Evolutionary conservation across 352 stramenopile genomes (phyloP), one percentile per base, ranked within the genome.

Genomic region (Aphanomyces astaci): DNA sequence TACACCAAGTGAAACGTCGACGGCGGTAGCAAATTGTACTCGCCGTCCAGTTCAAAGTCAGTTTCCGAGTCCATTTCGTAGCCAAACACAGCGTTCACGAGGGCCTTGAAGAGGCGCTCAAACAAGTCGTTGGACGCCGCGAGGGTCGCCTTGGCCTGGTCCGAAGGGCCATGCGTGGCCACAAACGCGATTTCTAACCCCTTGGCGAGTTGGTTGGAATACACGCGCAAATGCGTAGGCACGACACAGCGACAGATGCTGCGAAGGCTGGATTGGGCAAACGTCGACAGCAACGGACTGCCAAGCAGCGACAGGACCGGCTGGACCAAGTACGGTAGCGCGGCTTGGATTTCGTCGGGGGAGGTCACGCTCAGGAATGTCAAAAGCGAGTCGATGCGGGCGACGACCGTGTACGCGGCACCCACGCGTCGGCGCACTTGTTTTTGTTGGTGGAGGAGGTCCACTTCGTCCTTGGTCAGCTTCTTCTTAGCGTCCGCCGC

Each of bases 81-180:
- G 17, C 83, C 87, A 57, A 95, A 94, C 11, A 89, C 84, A 53
- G 82, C 77, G 45, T 91, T 80, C 81, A 92, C 89, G 2, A 92
- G 66, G 4, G 78, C 67, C 9, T 74, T 75, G 43, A 92, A 72
- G 40, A 82, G 72, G 52, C 82, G 85, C 40, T 80, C 73, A 51
- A 93, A 88, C 5, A 92, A 53, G 15, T 75, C 68, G 39, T 80
- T 64, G 70, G 81, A 79, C 30, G 76, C 65, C 15, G 66, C 57
- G 7, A 93, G 63, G 32, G 68, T 53, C n/a, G n/a, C n/a, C 13
- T 74, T 66, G 22, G 71, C 60, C 68, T 82, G 82, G 25, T 75
- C 73, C 49, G 79, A 79, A 3, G 74, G 57, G 4, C 76, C 36
- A 43, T 43, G 36, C 36, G 15, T 80, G 9, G 75, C 70, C 3